Base-by-base conservation (phyloP, 2,329 filamentous ascomycete species). In the Lizonia empirigonia region DNA sequence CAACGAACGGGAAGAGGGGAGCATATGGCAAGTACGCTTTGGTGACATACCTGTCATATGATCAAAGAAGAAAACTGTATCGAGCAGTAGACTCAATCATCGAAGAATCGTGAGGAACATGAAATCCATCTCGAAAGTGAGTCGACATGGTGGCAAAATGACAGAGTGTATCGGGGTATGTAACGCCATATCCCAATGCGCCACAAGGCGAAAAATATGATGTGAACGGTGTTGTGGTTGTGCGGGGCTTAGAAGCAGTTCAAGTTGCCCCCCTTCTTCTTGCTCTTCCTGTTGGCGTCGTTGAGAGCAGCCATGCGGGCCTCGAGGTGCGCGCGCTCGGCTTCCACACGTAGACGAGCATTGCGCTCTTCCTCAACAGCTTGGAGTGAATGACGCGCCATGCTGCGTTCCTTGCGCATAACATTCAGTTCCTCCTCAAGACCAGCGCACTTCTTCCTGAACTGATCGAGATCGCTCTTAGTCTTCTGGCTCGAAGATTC, bases 281-380 rank as follows among this genome's bases (percentile, higher is more conserved):
- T 92, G 83, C 93, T 96, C 56, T 95, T 94, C 78, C 89, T 88
- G 76, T 87, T 92, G 73, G 94, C 88, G 51, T 89, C 87, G 68
- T 93, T 91, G 86, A 99, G 72, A 47, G 77, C 75, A 37, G 70
- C 71, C 78, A 81, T 99, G 49, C 93, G 85, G 78, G 96, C 91
- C 77, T 99, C 93, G 20, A 99, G 83, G 67, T 96, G 90, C 30
- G 88, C 89, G 45, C 89, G 83, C 34, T 94, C 94, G 59, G 89
- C 85, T 78, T 99, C 94, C 27, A 95, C 92, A 57, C 93, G 90
- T 59, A 91, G 83, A 54, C 94, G 83, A 77, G 96, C 95, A 78
- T 90, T 93, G 64, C 93, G 85, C 81, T 99, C 94, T 76, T 99
- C 93, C 73, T 99, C 95, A 18, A 97, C 90, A 55, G 91, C 90